A percentile compares a stretch with the other conserved stretches of the same genome.
Conservation (phyloP, 1,139 yeast species). For the Torulaspora globosa region DNA sequence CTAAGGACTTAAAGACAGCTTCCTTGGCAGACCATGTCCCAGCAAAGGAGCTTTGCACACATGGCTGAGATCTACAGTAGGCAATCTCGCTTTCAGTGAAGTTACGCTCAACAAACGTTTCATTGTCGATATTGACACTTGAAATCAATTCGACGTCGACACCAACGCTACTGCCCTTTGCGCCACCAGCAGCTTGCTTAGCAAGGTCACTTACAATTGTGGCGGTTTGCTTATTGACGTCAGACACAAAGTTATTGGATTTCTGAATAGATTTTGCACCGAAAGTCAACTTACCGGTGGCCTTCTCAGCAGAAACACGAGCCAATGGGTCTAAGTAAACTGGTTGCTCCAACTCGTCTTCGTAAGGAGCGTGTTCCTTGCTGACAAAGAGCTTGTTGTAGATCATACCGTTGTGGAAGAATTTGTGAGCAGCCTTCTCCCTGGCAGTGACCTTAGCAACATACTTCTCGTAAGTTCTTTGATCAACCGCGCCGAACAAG, state of each 20-base stretch:
- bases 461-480: constrained; percentile 64
- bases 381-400: constrained; percentile 89
- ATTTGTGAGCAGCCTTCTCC: constrained; percentile 88
- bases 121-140: constrained; percentile 76
- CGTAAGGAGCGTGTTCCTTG: constrained; percentile 89
- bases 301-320: constrained; percentile 58
- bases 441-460: constrained; percentile 68
- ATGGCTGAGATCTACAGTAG: constrained; percentile 70
- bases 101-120: constrained; percentile 86
- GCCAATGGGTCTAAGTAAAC: constrained; percentile 97
- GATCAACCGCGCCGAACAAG: constrained; percentile 77
- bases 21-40: constrained; percentile 99
- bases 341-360: constrained; percentile 76
- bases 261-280: constrained; percentile 39
- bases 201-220: constrained; percentile 32
- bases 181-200: constrained; percentile 45
- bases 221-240: constrained; percentile 26
- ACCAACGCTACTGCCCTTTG: constrained; percentile 73
- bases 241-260: constrained; percentile 26
- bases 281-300: constrained; percentile 51
- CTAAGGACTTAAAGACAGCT: constrained; percentile 94
- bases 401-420: constrained; percentile 93
- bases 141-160: constrained; percentile 92
- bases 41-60: constrained; percentile 85
- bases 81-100: constrained; percentile 75